Base-by-base conservation (phyloP, 768 basidiomycete species). In the Suillus discolor region DNA sequence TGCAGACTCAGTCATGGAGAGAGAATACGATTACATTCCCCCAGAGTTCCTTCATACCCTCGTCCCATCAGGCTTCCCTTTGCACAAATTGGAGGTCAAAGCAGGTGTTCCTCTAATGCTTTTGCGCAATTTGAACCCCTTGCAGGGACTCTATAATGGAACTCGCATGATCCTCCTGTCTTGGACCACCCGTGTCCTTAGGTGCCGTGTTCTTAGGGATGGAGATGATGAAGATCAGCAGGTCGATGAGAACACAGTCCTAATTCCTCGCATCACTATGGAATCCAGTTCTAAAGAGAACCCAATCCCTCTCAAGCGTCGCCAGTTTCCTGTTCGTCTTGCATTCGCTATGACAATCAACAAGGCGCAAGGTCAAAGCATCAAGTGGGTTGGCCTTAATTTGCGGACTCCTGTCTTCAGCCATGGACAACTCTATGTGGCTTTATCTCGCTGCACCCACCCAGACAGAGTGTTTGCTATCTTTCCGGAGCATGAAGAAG, bases 51-150 rank as follows among this genome's bases (percentile, higher is more conserved):
- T 87, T 1, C 74, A 77, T 23, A 70, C 76, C 0, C 61, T 86
- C n/a, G 74, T 75, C 38, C 67, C 74, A 4, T 72, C 78, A 51
- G 77, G 79, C 12, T 71, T 85, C 49, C 85, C 84, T 1, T 73
- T 78, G 13, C 72, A 75, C 1, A 66, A 79, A n/a, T 68, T 82
- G 1, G 62, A 66, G 6, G 65, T 82, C 38, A 76, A 81, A 65
- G n/a, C 71, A 66, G 73, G 76, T 57, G 69, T 69, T 31, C 74
- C 80, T 6, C 54, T 85, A 0, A 84, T 85, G 65, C 67, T 85
- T 1, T 71, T 86, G 0, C 62, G 80, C 0, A 85, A 87, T 68
- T 69, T 86, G 20, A 70, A 73, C 59, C 78, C 81, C 6, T n/a
- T 61, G 0, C 54, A 71, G 34, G 80, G 81, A 0, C 67, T 82